Base-by-base conservation (phyloP, 2,329 filamentous ascomycete genomes). In the Colletotrichum orchidophilum region DNA sequence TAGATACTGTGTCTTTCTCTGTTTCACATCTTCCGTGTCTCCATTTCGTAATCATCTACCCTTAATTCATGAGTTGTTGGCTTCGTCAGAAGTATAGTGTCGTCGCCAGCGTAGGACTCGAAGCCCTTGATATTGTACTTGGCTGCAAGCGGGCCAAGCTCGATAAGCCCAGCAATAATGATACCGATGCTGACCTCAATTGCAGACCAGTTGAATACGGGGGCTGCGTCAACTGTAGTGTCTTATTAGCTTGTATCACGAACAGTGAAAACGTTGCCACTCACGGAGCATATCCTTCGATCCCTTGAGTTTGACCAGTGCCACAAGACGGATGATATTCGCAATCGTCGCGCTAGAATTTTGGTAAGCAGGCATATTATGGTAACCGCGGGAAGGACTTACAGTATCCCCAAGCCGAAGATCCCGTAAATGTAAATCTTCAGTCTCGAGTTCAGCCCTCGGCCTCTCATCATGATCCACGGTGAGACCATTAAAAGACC, bases 161-260 rank as follows among this genome's bases (percentile, higher is more conserved):
- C 67, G 21, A 70, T 70, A 33, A 70, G 21, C 1, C 63, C 67
- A 15, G 67, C 67, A 11, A 70, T 70, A 24, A 70, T 54, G 13
- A 70, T 70, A 1, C 67, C 67, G 9, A 70, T 66, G 27, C 67
- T 70, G 24, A 70, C 67, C 15, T 70, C 67, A 1, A 70, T 29
- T 21, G 67, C 67, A 13, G 67, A 70, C 67, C 67, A 70, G 2
- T 27, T 70, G 27, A 70, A 70, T 5, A 70, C 67, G 26, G 67
- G 67, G 18, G 67, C 67, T 3, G 67, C 67, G 5, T 70, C 67
- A 18, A 31, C 67, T 70, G 8, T 13, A 1, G 8, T 24, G n/a
- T 4, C 0, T n/a, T 2, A 6, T 70, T 55, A 70, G 29, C 5
- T 33, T 21, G 13, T 18, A 15, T 8, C 9, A 27, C 1, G 1